phyloP scores from a whole-genome alignment of 108 stramenopile species.

The Cyclotella sp. region DNA sequence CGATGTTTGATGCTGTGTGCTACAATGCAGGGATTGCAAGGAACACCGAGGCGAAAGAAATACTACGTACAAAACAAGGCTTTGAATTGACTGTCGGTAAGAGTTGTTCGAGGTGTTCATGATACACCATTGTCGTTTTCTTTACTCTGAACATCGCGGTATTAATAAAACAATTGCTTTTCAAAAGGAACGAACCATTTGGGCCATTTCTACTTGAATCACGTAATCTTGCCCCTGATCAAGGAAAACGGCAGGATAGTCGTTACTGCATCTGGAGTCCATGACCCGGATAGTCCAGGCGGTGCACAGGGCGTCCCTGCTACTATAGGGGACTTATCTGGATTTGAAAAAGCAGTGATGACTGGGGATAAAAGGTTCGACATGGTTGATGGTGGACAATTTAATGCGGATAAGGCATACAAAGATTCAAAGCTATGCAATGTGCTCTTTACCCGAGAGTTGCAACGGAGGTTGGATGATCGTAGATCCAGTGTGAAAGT shows the following conservation, averaged over 20 bases:
- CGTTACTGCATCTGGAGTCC: conserved; percentile 84
- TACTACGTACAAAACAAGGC: conserved; percentile 69
- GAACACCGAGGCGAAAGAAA: conserved; percentile 71
- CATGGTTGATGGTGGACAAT: conserved; percentile 87
- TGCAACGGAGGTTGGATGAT: conserved; percentile 64
- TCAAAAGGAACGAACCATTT: conserved; percentile 89
- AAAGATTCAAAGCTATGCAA: conserved; percentile 91
- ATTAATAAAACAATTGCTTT: neutral
- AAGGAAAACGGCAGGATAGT: conserved; percentile 66
- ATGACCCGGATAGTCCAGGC: conserved; percentile 88
- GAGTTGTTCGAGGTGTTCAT: neutral
- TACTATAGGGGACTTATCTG: conserved; percentile 81
- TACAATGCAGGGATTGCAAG: conserved; percentile 88
- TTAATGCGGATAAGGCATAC: conserved; percentile 92
- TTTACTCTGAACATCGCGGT: neutral
- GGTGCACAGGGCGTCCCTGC: conserved; percentile 79
- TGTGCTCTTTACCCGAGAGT: conserved; percentile 84
- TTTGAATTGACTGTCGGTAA: conserved; percentile 84
- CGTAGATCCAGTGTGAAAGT: conserved; percentile 57
- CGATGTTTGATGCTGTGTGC: conserved; percentile 71
- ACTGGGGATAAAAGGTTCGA: conserved; percentile 58
- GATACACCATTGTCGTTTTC: neutral
- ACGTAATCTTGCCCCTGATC: conserved; percentile 69
- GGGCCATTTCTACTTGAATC: conserved; percentile 95
- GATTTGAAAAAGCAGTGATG: conserved; percentile 56